Percentiles rank a stretch among this genome's conserved stretches.
phyloP scores from a whole-genome alignment of 1,284 basidiomycete species.

The Leccinum solheimii region DNA sequence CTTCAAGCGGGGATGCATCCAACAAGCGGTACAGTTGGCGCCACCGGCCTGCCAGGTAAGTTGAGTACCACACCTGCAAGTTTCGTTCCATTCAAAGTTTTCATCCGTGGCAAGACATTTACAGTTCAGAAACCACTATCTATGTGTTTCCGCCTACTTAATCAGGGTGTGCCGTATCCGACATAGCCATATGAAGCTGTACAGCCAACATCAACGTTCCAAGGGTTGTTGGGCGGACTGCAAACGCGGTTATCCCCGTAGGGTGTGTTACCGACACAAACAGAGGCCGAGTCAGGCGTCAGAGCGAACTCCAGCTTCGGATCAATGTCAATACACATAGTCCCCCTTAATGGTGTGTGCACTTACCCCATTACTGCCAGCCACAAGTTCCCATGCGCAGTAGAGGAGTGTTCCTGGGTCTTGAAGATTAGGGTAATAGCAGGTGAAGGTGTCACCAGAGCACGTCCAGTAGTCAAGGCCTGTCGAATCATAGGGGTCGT shows the following conservation, averaged over 20 bases:
- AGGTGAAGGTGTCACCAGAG: slow-evolving; percentile 13
- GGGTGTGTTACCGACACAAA: slow-evolving; percentile 5
- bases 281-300: slow-evolving; percentile 5
- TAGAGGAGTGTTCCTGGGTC: slow-evolving; percentile 14
- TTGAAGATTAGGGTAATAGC: slow-evolving; percentile 15
- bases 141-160: background rate
- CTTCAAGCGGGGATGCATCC: too few relatives aligned
- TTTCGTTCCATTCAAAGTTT: background rate
- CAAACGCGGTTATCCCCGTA: slow-evolving; percentile 13
- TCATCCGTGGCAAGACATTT: background rate
- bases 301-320: slow-evolving; percentile 1
- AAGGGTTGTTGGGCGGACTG: slow-evolving; percentile 17
- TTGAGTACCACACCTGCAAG: background rate
- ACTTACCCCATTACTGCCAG: background rate
- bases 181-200: slow-evolving; percentile 16
- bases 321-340: background rate
- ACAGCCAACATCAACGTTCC: slow-evolving; percentile 8
- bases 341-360: background rate
- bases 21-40: background rate
- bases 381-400: slow-evolving; percentile 7
- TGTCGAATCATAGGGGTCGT: background rate
- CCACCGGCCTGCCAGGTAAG: background rate
- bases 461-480: slow-evolving; percentile 20
- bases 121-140: background rate
- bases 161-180: background rate